Conservation (phyloP, 2,329 filamentous ascomycete genomes). For the Fusarium pseudograminearum region DNA sequence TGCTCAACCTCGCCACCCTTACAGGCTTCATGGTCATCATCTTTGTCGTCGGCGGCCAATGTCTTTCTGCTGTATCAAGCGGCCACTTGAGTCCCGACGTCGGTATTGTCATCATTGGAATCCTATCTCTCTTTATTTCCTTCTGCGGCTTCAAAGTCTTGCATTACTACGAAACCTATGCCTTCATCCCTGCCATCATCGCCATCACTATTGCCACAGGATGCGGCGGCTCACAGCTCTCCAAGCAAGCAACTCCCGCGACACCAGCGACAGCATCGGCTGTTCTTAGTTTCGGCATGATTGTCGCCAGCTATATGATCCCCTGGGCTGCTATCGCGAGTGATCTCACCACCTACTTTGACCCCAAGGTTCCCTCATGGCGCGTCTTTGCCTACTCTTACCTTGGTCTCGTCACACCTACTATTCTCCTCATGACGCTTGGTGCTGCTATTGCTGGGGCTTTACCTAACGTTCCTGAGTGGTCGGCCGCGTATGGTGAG, state of each 20-base stretch:
- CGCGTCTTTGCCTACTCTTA: conserved; percentile 68
- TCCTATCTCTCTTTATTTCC: conserved; percentile 69
- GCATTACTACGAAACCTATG: conserved; percentile 69
- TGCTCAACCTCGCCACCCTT: conserved; percentile 72
- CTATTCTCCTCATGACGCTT: conserved; percentile 70
- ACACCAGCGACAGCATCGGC: conserved; percentile 58
- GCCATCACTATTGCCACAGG: conserved; percentile 67
- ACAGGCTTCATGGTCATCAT: conserved; percentile 73
- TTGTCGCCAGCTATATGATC: conserved; percentile 73
- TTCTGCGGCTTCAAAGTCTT: conserved; percentile 71
- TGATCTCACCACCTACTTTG: conserved; percentile 72
- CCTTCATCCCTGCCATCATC: conserved; percentile 67
- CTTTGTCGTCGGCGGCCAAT: conserved; percentile 70
- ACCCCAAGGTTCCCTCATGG: conserved; percentile 65
- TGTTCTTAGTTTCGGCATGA: conserved; percentile 68
- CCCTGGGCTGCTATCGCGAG: conserved; percentile 70
- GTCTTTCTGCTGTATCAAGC: conserved; percentile 65
- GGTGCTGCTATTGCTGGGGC: conserved; percentile 74
- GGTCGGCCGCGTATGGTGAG: conserved; percentile 65
- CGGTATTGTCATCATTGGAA: conserved; percentile 71
- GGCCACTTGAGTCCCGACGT: conserved; percentile 63
- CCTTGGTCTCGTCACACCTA: conserved; percentile 65
- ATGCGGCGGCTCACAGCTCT: conserved; percentile 63
- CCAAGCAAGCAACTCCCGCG: conserved; percentile 58
- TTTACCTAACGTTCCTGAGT: conserved; percentile 64